phyloP scores from a whole-genome alignment of 2,329 filamentous ascomycete species.

The Talaromyces sp. region DNA sequence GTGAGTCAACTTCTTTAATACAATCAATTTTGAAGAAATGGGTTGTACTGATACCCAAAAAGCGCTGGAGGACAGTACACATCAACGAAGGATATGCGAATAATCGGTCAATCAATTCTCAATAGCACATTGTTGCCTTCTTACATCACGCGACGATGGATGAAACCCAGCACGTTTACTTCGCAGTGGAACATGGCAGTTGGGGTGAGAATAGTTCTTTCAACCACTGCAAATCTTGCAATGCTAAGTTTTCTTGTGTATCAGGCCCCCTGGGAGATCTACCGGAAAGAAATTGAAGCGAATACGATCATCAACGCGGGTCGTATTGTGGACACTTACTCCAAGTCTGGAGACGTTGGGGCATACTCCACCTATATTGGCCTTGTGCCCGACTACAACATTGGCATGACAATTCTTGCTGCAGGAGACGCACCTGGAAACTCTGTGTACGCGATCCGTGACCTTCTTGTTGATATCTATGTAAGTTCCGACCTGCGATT shows the following conservation, averaged over 20 bases:
- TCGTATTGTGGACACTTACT: constrained; percentile 1
- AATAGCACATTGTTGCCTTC: not conserved
- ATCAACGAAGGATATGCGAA: not conserved
- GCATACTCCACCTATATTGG: not conserved
- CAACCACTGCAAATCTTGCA: not conserved
- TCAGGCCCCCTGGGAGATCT: constrained; percentile 1
- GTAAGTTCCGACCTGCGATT: not conserved
- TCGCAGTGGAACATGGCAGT: not conserved
- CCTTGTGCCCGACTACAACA: not conserved
- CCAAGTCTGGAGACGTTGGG: not conserved
- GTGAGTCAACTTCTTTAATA: not conserved
- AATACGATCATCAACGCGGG: not conserved
- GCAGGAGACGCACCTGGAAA: not conserved
- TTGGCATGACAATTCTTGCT: not conserved
- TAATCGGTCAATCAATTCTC: not conserved
- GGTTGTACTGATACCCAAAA: not conserved
- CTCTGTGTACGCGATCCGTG: not conserved
- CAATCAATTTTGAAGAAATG: not conserved
- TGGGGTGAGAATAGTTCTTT: not conserved
- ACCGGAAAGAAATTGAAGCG: not conserved
- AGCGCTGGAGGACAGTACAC: constrained; percentile 2
- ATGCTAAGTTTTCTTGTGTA: not conserved
- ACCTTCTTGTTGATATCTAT: constrained; percentile 1
- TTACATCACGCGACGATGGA: not conserved
- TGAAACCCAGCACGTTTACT: not conserved